phyloP scores from a whole-genome alignment of 2,329 filamentous ascomycete genomes.

The Aquanectria penicillioides region DNA sequence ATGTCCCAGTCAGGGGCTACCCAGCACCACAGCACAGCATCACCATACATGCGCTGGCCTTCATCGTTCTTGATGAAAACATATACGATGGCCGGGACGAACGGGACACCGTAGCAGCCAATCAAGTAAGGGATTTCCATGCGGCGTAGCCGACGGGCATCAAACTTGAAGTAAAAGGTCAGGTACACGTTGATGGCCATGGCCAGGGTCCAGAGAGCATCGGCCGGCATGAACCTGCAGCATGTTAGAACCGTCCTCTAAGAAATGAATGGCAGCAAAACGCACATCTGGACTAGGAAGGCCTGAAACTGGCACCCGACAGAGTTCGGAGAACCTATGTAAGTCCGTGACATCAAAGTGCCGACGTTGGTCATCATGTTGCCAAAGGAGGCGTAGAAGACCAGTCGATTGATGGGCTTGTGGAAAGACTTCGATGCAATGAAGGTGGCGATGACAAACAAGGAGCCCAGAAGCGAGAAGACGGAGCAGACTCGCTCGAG shows the following conservation, averaged over 20 bases:
- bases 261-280: conserved; percentile 4
- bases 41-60: conserved; percentile 72
- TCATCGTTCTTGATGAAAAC: conserved; percentile 68
- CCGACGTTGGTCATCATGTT: conserved; percentile 83
- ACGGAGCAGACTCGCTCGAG: conserved; percentile 76
- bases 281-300: conserved; percentile 85
- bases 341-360: conserved; percentile 76
- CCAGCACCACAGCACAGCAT: conserved; percentile 87
- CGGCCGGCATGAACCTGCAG: conserved; percentile 80
- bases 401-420: conserved; percentile 86
- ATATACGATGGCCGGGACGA: conserved; percentile 73
- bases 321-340: conserved; percentile 58
- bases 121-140: conserved; percentile 78
- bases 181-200: conserved; percentile 89
- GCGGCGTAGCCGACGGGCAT: conserved; percentile 68
- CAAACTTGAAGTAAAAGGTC: conserved; percentile 81
- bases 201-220: conserved; percentile 79
- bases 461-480: conserved; percentile 75
- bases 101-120: conserved; percentile 77
- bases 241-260: conserved; percentile 25
- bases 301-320: conserved; percentile 77
- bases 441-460: conserved; percentile 79
- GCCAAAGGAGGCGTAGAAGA: conserved; percentile 85
- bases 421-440: conserved; percentile 74
- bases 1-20: conserved; percentile 73